Base-by-base conservation (phyloP, 192 early-diverging fungal genomes). In the Oehlia diaphana region DNA sequence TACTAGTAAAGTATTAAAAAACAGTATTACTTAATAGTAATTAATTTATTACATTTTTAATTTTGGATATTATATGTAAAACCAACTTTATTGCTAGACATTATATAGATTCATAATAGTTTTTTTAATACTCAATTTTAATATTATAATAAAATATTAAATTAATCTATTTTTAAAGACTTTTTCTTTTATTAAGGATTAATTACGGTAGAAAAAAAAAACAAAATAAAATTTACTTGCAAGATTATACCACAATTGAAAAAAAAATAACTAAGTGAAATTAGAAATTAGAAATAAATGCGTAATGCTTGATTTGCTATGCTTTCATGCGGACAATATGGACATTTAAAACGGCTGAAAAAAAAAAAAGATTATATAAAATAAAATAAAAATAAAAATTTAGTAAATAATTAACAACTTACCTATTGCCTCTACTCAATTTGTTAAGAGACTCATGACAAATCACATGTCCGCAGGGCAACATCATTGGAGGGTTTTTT, bases 401-500 rank as follows among this genome's bases (percentile, higher is more conserved):
- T 37, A 39, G 33, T 44, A 33, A 28, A 81, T 68, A 37, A 12
- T 44, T 44, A 19, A 31, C 53, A 16, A 81, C 83, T 76, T 88
- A 89, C 78, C 89, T 82, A 63, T 84, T 86, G 80, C 92, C 93
- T 77, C 94, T 93, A 47, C 93, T 89, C 26, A 99, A 89, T 77
- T 94, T 90, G 9, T 88, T 86, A 74, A 99, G 85, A 83, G 93
- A 95, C 80, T 96, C 98, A 81, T 94, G 92, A 86, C 94, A 96
- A 47, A 99, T 92, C 0, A 99, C 96, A 82, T 99, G 98, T 16
- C 98, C 98, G 84, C 98, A 99, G 2, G 88, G 87, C 93, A 99
- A 91, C 94, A 96, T 95, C 96, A 98, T 99, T 0, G 98, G 98
- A 63, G 97, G 97, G 76, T 99, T 99, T n/a, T 91, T 89, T 26